Evolutionary conservation across 2,329 filamentous ascomycete genomes (phyloP).

Genomic region (Septoria petroselini): DNA sequence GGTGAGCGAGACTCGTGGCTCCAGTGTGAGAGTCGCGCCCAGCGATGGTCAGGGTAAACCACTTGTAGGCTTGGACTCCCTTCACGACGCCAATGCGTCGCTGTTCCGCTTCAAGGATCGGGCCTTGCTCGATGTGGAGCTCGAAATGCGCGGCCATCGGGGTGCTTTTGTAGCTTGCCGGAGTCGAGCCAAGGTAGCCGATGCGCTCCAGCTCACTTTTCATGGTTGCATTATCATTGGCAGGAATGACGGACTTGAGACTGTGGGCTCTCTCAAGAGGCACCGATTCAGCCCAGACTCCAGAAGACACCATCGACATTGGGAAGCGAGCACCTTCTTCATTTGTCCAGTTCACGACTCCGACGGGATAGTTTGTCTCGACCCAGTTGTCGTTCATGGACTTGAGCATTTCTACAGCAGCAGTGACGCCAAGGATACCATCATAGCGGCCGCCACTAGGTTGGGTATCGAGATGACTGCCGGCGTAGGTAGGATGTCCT

Average conservation of each 20-base stretch:
- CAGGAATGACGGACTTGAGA: conserved; percentile 57
- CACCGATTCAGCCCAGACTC: conserved; percentile 72
- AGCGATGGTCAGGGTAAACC: conserved; percentile 65
- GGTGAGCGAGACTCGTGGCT: conserved; percentile 65
- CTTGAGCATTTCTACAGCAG: conserved; percentile 69
- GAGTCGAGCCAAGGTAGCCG: conserved; percentile 61
- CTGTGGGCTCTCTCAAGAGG: conserved; percentile 60
- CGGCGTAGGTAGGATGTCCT: conserved; percentile 43
- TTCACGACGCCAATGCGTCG: conserved; percentile 67
- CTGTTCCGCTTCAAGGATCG: conserved; percentile 63
- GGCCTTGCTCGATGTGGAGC: conserved; percentile 81
- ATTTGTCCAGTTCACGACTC: conserved; percentile 77
- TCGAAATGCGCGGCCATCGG: conserved; percentile 78
- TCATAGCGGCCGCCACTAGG: conserved; percentile 67
- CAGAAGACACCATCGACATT: conserved; percentile 69
- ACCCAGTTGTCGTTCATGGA: conserved; percentile 64
- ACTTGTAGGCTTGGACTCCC: conserved; percentile 71
- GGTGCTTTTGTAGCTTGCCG: conserved; percentile 56
- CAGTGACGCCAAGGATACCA: conserved; percentile 70
- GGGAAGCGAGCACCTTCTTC: conserved; percentile 81
- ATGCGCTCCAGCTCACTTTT: conserved; percentile 68
- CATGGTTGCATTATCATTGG: conserved; percentile 60
- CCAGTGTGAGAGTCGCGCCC: conserved; percentile 72
- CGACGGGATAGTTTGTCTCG: conserved; percentile 68
- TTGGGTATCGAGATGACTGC: conserved; percentile 55